Conservation (phyloP, 495 filamentous ascomycete species). For the Glonium stellatum region DNA sequence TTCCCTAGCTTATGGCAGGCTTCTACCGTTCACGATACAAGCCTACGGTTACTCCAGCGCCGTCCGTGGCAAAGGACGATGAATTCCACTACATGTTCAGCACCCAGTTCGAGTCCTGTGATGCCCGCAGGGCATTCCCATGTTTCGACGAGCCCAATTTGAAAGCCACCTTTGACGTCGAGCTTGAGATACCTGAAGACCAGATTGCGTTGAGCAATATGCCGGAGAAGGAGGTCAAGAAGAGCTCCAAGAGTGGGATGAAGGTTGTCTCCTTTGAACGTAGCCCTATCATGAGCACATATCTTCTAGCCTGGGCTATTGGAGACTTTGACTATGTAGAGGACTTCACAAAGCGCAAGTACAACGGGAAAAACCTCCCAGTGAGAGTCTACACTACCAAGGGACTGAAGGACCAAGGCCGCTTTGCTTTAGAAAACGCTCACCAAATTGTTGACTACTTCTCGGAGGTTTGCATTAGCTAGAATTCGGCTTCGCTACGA, state of each 20-base stretch:
- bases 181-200: conserved; percentile 81
- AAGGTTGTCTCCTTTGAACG: conserved; percentile 79
- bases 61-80: conserved; percentile 67
- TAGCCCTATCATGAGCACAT: conserved; percentile 91
- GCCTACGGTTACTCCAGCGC: conserved; percentile 58
- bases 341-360: conserved; percentile 75
- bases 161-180: conserved; percentile 90
- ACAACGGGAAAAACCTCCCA: conserved; percentile 82
- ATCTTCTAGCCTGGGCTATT: conserved; percentile 89
- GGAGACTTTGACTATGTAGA: conserved; percentile 97
- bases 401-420: conserved; percentile 81
- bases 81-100: conserved; percentile 89
- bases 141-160: conserved; percentile 98
- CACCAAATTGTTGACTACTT: conserved; percentile 89
- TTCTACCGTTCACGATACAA: conserved; percentile 96
- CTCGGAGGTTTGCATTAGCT: conserved; percentile 53
- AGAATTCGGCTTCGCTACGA: not conserved
- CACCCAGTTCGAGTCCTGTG: conserved; percentile 95
- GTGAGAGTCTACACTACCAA: conserved; percentile 92
- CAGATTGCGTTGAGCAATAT: conserved; percentile 90
- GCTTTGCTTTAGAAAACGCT: conserved; percentile 78
- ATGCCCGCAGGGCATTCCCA: conserved; percentile 88
- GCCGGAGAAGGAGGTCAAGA: conserved; percentile 64
- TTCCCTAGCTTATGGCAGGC: conserved; percentile 60
- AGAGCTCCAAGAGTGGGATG: conserved; percentile 52